phyloP scores from a whole-genome alignment of 2,329 filamentous ascomycete genomes.

The Aspergillus amoenus region DNA sequence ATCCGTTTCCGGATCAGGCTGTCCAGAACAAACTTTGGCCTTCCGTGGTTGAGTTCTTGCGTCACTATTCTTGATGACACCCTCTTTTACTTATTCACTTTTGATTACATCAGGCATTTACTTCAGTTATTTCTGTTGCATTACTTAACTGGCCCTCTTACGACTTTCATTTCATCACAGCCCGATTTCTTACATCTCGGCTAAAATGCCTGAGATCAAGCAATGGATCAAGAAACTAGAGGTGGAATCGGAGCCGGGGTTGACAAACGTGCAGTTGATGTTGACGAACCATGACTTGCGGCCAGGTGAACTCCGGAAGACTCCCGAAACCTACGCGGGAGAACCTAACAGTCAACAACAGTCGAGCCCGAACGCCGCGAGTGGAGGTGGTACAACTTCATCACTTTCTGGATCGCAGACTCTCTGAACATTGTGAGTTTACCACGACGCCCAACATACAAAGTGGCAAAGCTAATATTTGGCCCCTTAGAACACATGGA shows the following conservation, averaged over 20 bases:
- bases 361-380: conserved; percentile 77
- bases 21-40: neutral
- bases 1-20: neutral
- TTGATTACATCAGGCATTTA: conserved; percentile 3
- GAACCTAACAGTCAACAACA: conserved; percentile 38
- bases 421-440: conserved; percentile 70
- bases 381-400: conserved; percentile 87
- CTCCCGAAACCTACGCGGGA: neutral
- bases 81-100: neutral
- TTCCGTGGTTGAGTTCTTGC: conserved; percentile 4
- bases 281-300: conserved; percentile 82
- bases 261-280: conserved; percentile 79
- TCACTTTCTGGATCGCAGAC: conserved; percentile 83
- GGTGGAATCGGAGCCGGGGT: conserved; percentile 71
- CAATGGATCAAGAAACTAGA: conserved; percentile 58
- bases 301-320: conserved; percentile 44
- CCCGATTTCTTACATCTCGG: neutral
- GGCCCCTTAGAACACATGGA: conserved; percentile 71
- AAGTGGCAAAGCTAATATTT: neutral
- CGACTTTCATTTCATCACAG: neutral
- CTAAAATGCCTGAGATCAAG: conserved; percentile 29
- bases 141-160: neutral
- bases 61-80: conserved; percentile 3
- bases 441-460: neutral
- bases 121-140: neutral